Base-by-base conservation (phyloP, 176 grass and related monocot species). In the Aegilops tauschii region DNA sequence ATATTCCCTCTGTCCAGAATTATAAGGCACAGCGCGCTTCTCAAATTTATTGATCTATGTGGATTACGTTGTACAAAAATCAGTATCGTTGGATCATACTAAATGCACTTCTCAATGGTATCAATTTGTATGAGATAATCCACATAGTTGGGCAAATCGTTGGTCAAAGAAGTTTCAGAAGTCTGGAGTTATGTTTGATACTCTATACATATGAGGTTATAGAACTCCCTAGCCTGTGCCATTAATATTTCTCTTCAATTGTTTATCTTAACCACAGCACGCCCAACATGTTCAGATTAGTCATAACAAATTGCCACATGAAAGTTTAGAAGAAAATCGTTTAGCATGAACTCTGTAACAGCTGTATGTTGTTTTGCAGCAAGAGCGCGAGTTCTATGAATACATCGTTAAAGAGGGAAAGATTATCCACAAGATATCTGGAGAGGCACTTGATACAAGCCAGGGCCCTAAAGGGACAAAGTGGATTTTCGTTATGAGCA, bases 401-500 rank as follows among this genome's bases (percentile, higher is more conserved):
- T 98, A 96, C 50, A 71, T 84, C 16, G 45, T 91, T 52, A 63
- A 37, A 2, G 66, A 89, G 34, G 94, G 93, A 58, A 96, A 85
- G 9, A 77, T 94, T 83, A 83, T 91, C 16, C 94, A 94, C 73
- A 94, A 93, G 89, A 71, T 77, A 40, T 89, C 90, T 58, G 82
- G 87, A 50, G 80, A 84, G 83, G 91, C 79, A 83, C 88, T 98
- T 28, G 94, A 96, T 89, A 93, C 93, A 69, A 85, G 37, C 50
- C 70, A 52, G 17, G 80, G 85, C 86, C 58, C 87, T 84, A 86
- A 96, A 81, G 92, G 80, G 29, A 76, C 67, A 64, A 96, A 94
- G 86, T 98, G 96, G 96, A 98, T 98, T 84, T 98, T 98, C 87
- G 96, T 94, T 84, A 90, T 98, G 90, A 94, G 97, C 77, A 91